Base-by-base conservation (phyloP, 2,329 filamentous ascomycete species). In the Exophiala mesophila region DNA sequence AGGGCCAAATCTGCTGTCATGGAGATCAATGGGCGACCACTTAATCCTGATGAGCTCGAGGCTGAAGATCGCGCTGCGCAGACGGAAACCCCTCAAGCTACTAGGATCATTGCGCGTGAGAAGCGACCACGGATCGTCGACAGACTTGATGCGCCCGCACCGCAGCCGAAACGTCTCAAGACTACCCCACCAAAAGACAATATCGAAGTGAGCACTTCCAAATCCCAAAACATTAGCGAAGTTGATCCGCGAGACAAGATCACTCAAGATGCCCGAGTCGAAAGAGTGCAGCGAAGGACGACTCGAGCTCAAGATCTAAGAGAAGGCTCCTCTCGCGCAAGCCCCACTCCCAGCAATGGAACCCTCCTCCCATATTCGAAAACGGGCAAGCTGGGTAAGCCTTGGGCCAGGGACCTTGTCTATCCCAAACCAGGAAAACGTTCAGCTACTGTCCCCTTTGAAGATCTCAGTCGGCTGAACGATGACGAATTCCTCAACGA, bases 401-500 rank as follows among this genome's bases (percentile, higher is more conserved):
- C 44, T 15, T 61, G 59, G 59, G 47, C 30, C 9, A 67, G 61
- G 16, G 60, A 69, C 10, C 55, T 72, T 43, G 59, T 68, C 1
- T 72, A 70, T 47, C 69, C 69, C 2, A 61, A 57, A 28, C 55
- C 53, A n/a, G 69, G 69, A 6, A 70, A 68, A 54, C 70, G 65
- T 46, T 69, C 64, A 44, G 67, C 66, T 7, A 67, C 67, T 44
- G 68, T 72, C 4, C 62, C 62, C 29, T 61, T 59, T 15, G 58
- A 63, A 18, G 69, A 72, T 50, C 58, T 97, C 23, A 67, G 73
- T 15, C 76, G 87, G 30, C 74, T 98, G 2, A 82, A 94, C 47
- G 85, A 94, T 50, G 85, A 82, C 9, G 78, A 95, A 54, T 94
- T 85, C 45, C 66, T 98, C 31, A 98, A 98, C 59, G 92, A 98